Percentiles rank a stretch among this genome's conserved stretches.
Evolutionary conservation across 1,139 yeast species (phyloP).

Genomic region (Hansenula lynferdii): DNA sequence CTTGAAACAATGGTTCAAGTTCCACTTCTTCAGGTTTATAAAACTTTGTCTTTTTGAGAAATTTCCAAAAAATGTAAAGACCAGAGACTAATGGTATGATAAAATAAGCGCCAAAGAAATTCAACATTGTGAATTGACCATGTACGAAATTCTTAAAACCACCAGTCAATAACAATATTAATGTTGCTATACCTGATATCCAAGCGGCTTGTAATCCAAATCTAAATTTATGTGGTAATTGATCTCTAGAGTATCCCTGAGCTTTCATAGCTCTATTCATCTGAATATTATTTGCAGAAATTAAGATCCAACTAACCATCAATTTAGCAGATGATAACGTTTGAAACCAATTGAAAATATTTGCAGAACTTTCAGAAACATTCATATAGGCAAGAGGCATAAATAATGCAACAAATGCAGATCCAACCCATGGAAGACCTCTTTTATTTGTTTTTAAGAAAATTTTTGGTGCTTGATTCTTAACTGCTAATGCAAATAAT

Average conservation of each 20-base stretch:
- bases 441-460: neutral
- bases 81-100: conserved; percentile 28
- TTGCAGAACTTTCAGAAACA: neutral
- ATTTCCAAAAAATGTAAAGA: conserved; percentile 25
- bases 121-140: conserved; percentile 29
- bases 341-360: neutral
- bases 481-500: neutral
- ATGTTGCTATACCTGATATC: conserved; percentile 20
- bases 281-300: neutral
- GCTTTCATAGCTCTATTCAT: neutral
- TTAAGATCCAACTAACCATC: neutral
- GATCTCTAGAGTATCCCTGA: neutral
- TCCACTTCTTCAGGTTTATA: conserved; percentile 27
- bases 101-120: conserved; percentile 32
- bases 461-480: neutral
- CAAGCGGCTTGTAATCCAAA: conserved; percentile 23
- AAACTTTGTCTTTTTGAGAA: conserved; percentile 23
- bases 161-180: conserved; percentile 30
- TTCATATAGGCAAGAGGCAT: neutral
- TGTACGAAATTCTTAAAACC: conserved; percentile 33
- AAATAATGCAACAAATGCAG: neutral
- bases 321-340: neutral
- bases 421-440: neutral
- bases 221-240: neutral
- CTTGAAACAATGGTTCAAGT: conserved; percentile 27